Evolutionary conservation across 371 early-diverging fungal genomes (phyloP).

Genomic region (Syncephalastrum monosporum): DNA sequence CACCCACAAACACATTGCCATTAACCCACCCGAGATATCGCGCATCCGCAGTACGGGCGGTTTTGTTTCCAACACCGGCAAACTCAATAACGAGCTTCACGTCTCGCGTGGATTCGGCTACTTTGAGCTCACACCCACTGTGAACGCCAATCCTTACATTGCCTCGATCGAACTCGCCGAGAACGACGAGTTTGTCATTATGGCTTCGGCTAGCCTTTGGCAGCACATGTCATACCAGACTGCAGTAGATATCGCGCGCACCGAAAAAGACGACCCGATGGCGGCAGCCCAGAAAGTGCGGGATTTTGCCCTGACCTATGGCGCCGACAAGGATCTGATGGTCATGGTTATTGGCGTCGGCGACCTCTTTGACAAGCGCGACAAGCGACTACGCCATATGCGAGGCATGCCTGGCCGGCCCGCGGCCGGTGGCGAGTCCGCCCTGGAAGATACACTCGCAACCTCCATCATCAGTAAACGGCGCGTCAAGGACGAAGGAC

Average conservation of each 20-base stretch:
- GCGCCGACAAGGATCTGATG: constrained; percentile 72
- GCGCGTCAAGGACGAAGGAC: constrained; percentile 44
- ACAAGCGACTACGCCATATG: constrained; percentile 21
- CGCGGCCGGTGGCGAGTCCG: constrained; percentile 2
- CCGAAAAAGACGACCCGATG: constrained; percentile 71
- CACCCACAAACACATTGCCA: constrained; percentile 74
- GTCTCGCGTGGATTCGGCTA: constrained; percentile 88
- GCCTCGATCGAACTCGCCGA: constrained; percentile 69
- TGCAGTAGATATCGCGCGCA: constrained; percentile 83
- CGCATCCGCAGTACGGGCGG: constrained; percentile 81
- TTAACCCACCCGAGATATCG: constrained; percentile 65
- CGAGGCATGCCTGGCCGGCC: constrained; percentile 30
- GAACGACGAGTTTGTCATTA: constrained; percentile 87
- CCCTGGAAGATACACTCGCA: constrained; percentile 17
- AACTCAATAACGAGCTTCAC: constrained; percentile 67
- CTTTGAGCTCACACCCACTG: constrained; percentile 73
- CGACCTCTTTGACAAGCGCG: constrained; percentile 61
- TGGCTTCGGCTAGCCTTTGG: constrained; percentile 84
- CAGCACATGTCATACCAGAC: constrained; percentile 77
- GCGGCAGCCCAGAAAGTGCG: constrained; percentile 79
- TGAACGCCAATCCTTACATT: constrained; percentile 87
- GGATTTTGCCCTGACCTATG: constrained; percentile 86
- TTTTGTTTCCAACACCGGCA: constrained; percentile 71
- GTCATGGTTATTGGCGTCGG: constrained; percentile 86
- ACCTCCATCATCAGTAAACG: constrained; percentile 25